Conservation (phyloP, 192 early-diverging fungal species). For the Coemansia asiatica region DNA sequence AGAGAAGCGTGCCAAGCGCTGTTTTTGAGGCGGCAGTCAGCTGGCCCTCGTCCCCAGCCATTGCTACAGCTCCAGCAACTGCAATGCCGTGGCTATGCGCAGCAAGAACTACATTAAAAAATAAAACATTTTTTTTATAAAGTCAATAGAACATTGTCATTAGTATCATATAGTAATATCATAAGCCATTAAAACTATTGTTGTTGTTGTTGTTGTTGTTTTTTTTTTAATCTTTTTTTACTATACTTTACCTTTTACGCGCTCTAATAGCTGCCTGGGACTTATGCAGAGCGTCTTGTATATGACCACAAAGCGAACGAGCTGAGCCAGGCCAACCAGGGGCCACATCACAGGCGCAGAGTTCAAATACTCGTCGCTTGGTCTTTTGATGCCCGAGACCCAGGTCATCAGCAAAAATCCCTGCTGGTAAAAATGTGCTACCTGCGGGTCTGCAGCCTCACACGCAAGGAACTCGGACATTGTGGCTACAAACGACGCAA, state of each 20-base stretch:
- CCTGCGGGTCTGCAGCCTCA: constrained; percentile 57
- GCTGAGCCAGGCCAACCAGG: constrained; percentile 83
- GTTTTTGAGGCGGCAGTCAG: constrained; percentile 74
- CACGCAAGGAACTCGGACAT: constrained; percentile 66
- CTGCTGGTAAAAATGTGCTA: constrained; percentile 63
- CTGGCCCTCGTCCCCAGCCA: constrained; percentile 69
- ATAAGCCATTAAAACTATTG: no score
- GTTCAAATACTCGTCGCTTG: constrained; percentile 68
- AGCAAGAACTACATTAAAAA: constrained; percentile 65
- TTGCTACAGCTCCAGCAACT: constrained; percentile 79
- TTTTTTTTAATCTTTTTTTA: not conserved
- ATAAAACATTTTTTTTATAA: not conserved
- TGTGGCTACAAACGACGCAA: constrained; percentile 65
- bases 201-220: not conserved
- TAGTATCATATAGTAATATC: not conserved
- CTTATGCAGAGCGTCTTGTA: constrained; percentile 60
- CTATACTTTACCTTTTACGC: constrained; percentile 19
- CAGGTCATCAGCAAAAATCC: constrained; percentile 78
- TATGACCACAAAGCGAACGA: constrained; percentile 77
- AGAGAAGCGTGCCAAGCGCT: constrained; percentile 78
- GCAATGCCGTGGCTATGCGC: constrained; percentile 91
- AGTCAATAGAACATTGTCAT: not conserved
- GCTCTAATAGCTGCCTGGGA: constrained; percentile 56
- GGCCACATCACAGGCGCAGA: constrained; percentile 74
- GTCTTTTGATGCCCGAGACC: constrained; percentile 60